Conservation (phyloP, 192 early-diverging fungal species). For the Coemansia sp. region DNA sequence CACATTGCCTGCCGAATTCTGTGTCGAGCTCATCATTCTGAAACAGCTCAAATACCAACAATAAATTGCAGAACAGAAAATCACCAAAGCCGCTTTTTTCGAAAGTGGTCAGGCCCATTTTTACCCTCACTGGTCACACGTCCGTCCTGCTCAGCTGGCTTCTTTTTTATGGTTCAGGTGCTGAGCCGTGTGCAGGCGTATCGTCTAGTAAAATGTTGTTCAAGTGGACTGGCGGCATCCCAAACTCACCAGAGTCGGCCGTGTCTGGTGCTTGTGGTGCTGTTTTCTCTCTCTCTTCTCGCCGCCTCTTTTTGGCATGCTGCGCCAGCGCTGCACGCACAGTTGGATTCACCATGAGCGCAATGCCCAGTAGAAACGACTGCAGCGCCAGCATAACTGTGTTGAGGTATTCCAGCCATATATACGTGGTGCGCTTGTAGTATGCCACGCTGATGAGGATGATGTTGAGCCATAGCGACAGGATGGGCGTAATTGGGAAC, state of each 20-base stretch:
- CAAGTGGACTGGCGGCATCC: conserved; percentile 9
- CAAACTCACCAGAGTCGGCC: background rate
- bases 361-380: conserved; percentile 31
- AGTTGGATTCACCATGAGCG: conserved; percentile 35
- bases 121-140: background rate
- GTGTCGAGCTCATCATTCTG: conserved; percentile 47
- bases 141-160: background rate
- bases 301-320: conserved; percentile 5
- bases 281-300: background rate
- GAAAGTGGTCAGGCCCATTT: background rate
- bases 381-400: conserved; percentile 27
- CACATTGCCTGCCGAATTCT: conserved; percentile 22
- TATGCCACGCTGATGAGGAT: conserved; percentile 20
- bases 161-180: background rate
- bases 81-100: background rate
- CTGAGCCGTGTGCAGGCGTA: background rate
- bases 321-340: conserved; percentile 6
- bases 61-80: background rate
- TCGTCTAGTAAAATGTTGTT: background rate
- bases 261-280: background rate
- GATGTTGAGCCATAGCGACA: conserved; percentile 43
- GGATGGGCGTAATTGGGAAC: conserved; percentile 40
- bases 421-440: conserved; percentile 18
- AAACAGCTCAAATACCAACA: background rate
- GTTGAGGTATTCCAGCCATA: conserved; percentile 27